phyloP scores from a whole-genome alignment of 495 filamentous ascomycete species.

The Penicillium pancosmium region DNA sequence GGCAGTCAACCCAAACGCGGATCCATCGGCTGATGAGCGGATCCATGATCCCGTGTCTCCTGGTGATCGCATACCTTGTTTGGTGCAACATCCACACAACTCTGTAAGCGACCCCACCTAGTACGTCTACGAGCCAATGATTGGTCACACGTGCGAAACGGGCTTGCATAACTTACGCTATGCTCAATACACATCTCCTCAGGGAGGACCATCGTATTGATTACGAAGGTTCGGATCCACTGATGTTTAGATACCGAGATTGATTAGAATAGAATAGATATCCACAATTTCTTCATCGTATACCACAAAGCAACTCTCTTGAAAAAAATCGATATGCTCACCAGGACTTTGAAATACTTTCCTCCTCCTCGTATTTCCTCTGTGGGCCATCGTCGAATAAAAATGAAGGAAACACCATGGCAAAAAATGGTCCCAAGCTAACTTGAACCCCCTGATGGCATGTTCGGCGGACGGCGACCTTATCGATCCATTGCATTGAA shows the following conservation, averaged over 20 bases:
- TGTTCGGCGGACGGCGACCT: no score
- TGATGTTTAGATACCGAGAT: background rate
- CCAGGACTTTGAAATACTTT: no score
- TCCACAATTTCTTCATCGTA: no score
- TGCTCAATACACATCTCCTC: background rate
- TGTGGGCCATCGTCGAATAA: no score
- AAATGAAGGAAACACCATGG: no score
- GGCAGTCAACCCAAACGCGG: background rate
- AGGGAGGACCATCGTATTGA: background rate
- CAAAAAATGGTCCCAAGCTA: no score
- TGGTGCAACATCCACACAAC: background rate
- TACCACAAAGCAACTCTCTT: no score
- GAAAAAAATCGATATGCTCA: no score
- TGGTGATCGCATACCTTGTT: background rate
- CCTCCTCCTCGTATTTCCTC: no score
- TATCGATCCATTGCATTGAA: no score
- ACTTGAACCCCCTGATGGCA: no score
- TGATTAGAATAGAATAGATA: background rate
- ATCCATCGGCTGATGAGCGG: constrained; percentile 3
- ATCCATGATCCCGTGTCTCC: constrained; percentile 1
- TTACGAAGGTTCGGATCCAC: background rate
- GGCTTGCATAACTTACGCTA: background rate
- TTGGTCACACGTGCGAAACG: background rate
- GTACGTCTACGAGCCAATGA: background rate
- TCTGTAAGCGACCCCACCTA: background rate